Conservation (phyloP, 495 filamentous ascomycete genomes). For the Penicillium roqueforti region DNA sequence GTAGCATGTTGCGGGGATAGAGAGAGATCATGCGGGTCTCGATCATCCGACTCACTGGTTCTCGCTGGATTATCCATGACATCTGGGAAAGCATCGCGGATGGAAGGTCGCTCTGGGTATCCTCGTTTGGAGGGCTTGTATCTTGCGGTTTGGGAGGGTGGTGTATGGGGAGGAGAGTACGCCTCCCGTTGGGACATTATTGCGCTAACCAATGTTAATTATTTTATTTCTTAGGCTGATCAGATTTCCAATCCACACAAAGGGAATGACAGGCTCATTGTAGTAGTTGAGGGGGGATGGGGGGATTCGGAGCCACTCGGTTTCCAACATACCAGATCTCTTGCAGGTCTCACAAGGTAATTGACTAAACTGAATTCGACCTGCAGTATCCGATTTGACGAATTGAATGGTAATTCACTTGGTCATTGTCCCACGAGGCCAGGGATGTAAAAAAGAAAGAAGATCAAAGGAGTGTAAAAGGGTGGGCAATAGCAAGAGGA, state of each 20-base stretch:
- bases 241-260: not conserved
- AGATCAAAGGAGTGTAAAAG: not conserved
- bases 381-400: not conserved
- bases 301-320: not conserved
- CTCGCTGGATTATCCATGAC: conserved; percentile 40
- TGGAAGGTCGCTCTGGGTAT: conserved; percentile 31
- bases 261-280: not conserved
- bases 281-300: too few relatives aligned
- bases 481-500: not conserved
- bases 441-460: not conserved
- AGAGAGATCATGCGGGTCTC: conserved; percentile 87
- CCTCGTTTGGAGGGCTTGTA: conserved; percentile 30
- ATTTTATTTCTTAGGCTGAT: not conserved
- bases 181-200: conserved; percentile 34
- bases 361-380: too few relatives aligned
- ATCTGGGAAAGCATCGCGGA: conserved; percentile 51
- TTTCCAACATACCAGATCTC: not conserved
- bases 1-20: conserved; percentile 68
- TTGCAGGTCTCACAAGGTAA: not conserved
- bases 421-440: not conserved
- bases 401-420: not conserved
- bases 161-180: conserved; percentile 45
- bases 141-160: conserved; percentile 35
- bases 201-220: conserved; percentile 18
- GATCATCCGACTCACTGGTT: conserved; percentile 44